These are phyloP conservation scores for Blumeria hordei DNA, from an alignment of 2,329 filamentous ascomycete genomes.

Conservation along the genomic window DNA sequence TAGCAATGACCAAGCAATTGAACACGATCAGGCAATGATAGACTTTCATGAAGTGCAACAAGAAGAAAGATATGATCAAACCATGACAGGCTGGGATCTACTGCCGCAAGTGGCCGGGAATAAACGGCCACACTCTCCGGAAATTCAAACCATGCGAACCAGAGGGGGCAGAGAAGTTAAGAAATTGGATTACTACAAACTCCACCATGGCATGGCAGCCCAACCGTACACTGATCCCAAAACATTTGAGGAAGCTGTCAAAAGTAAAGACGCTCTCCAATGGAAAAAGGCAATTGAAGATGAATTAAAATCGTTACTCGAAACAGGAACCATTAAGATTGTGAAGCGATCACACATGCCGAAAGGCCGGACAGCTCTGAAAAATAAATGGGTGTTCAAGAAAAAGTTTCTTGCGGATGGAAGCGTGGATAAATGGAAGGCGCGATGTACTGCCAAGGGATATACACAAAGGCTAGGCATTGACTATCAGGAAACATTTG, in stretches of 20 bases:
- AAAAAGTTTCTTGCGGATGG: background rate
- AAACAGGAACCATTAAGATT: background rate
- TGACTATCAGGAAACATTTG: background rate
- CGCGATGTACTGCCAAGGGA: background rate
- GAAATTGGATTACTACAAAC: background rate
- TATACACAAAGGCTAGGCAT: background rate
- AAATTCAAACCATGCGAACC: background rate
- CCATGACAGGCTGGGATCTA: background rate
- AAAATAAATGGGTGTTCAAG: conserved; percentile 1
- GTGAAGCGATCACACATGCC: background rate
- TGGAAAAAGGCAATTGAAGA: background rate
- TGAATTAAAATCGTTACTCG: background rate
- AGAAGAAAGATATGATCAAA: background rate
- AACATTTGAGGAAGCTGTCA: background rate
- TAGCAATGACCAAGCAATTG: no score
- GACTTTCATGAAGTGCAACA: background rate
- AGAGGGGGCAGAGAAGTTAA: background rate
- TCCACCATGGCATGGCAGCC: background rate
- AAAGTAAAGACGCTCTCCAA: background rate
- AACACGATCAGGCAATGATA: no score
- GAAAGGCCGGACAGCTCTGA: background rate
- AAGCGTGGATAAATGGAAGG: background rate
- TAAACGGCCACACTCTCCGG: background rate
- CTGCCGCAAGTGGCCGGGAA: background rate
- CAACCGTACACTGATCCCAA: background rate